Base-by-base conservation (phyloP, 805 yeast genomes). In the Lachancea mirantina region DNA sequence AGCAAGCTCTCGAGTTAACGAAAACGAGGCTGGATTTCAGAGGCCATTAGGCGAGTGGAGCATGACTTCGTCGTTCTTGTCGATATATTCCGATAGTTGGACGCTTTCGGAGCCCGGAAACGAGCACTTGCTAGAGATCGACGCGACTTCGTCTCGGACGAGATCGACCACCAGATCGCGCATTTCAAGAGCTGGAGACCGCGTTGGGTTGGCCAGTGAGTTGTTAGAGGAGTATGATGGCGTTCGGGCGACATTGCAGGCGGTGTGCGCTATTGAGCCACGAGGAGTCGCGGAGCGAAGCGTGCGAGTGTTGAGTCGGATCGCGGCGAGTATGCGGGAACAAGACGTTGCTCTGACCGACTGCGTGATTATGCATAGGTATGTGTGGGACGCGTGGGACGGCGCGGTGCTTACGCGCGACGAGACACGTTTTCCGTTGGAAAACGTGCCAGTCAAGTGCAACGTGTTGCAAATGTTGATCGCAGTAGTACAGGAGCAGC, bases 381-480 rank as follows among this genome's bases (percentile, higher is more conserved):
- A 24, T 10, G 25, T 38, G 3, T n/a, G n/a, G n/a, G n/a, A n/a
- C n/a, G 34, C 29, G 14, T 45, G 49, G 49, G 39, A 40, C 19
- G 20, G 33, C 8, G 23, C 26, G 8, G 23, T 31, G 8, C 39
- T 39, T 22, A 28, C 32, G 13, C 28, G 31, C 11, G 32, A 29
- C 19, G 37, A 35, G n/a, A 22, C 26, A 4, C 19, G 25, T 5
- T 39, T 45, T 26, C 47, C 49, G 6, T 26, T 45, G 10, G 30
- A 28, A 5, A 34, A 43, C 24, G 47, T 45, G 15, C 43, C 43
- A 16, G 32, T 41, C 23, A 45, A 45, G 21, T 38, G 44, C 26
- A 43, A 41, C 17, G 33, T 41, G 7, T 23, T 45, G 26, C 32
- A 38, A 9, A 38, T 43, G 14, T 24, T 41, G 24, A 19, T 32